These are phyloP conservation scores for Laetiporus sulphureus DNA, from an alignment of 1,284 basidiomycete genomes.

Conservation along the genomic window DNA sequence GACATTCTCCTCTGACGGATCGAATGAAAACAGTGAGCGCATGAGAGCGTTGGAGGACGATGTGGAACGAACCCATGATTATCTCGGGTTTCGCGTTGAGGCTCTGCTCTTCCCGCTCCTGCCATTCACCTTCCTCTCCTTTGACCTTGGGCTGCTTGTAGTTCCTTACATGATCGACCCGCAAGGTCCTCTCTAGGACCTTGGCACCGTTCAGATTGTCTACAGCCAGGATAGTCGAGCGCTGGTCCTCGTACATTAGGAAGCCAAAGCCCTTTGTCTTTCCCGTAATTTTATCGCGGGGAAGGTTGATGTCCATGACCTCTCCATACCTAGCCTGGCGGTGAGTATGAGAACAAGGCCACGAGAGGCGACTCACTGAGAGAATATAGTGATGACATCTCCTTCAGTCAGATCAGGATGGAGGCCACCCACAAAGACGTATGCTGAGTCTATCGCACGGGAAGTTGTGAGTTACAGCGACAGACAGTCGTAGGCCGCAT, in stretches of 20 bases:
- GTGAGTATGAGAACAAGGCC: neutral
- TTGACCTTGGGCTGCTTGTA: conserved; percentile 86
- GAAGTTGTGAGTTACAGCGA: conserved; percentile 1
- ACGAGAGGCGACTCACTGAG: conserved; percentile 67
- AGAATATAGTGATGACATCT: conserved; percentile 96
- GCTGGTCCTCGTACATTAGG: conserved; percentile 98
- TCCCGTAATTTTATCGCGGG: conserved; percentile 86
- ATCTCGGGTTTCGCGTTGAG: conserved; percentile 79
- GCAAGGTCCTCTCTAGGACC: conserved; percentile 79
- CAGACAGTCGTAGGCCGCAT: neutral
- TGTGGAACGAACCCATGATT: conserved; percentile 50
- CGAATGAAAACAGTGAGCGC: neutral
- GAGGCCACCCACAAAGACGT: conserved; percentile 89
- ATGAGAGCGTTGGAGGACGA: neutral
- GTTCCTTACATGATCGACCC: conserved; percentile 92
- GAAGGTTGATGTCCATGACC: conserved; percentile 91
- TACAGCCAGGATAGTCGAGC: conserved; percentile 92
- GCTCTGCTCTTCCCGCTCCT: conserved; percentile 80
- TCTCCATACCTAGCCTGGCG: conserved; percentile 77
- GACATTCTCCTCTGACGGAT: conserved; percentile 39
- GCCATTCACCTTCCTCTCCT: conserved; percentile 82
- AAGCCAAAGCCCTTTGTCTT: conserved; percentile 92
- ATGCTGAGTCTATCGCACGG: conserved; percentile 76
- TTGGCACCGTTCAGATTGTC: conserved; percentile 97
- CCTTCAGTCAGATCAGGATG: conserved; percentile 89